Percentiles rank a stretch among this genome's conserved stretches.
Conservation (phyloP, 1,284 basidiomycete species). For the Inonotus obliquus region DNA sequence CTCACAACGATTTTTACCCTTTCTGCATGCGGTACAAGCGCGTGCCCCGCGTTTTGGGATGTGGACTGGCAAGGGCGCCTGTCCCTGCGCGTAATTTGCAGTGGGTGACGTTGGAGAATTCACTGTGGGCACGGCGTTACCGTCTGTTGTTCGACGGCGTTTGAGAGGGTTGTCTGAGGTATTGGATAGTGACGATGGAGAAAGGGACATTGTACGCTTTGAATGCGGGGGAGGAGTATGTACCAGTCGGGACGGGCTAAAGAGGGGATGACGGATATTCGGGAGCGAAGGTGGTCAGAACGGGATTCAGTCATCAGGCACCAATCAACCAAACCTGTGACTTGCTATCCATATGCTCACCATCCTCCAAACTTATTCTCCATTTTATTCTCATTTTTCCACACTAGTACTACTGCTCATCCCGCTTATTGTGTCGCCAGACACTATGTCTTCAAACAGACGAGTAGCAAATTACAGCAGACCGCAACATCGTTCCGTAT, state of each 20-base stretch:
- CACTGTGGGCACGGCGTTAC: not conserved
- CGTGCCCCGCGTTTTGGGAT: constrained; percentile 77
- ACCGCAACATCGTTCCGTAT: not conserved
- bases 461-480: no score
- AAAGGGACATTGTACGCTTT: constrained; percentile 30
- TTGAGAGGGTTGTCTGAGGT: constrained; percentile 30
- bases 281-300: not conserved
- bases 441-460: no score
- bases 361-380: not conserved
- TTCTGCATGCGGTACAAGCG: constrained; percentile 79
- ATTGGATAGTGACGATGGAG: constrained; percentile 31
- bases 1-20: constrained; percentile 92
- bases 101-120: constrained; percentile 21
- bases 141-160: constrained; percentile 32
- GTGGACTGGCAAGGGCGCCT: constrained; percentile 34
- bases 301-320: not conserved
- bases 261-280: not conserved
- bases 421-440: no score
- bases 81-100: constrained; percentile 10
- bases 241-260: not conserved
- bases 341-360: not conserved
- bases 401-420: no score
- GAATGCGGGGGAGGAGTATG: not conserved
- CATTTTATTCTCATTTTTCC: no score
- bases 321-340: not conserved